These are phyloP conservation scores for Russula brevipes DNA, from an alignment of 768 basidiomycete species.

Conservation along the genomic window DNA sequence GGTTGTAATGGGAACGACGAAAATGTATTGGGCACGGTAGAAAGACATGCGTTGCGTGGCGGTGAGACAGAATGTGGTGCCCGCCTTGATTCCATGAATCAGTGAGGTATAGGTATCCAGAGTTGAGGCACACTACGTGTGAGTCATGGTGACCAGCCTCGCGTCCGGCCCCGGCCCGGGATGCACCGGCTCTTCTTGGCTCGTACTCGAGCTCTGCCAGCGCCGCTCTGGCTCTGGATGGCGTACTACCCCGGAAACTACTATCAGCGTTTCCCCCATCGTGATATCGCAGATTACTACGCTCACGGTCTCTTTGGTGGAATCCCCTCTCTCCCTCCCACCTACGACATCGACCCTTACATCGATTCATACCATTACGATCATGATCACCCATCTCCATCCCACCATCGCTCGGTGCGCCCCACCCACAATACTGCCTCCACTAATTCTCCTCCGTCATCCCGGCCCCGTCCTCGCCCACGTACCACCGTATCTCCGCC, in stretches of 20 bases:
- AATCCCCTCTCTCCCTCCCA: background rate
- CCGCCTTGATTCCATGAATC: too few species aligned
- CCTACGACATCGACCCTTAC: background rate
- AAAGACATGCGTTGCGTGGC: too few species aligned
- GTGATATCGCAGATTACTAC: background rate
- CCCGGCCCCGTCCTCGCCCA: too few species aligned
- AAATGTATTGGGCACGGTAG: too few species aligned
- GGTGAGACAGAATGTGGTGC: too few species aligned
- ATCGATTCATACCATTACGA: background rate
- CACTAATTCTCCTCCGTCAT: background rate
- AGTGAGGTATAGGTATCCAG: too few species aligned
- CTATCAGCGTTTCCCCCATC: background rate
- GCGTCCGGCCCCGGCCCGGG: too few species aligned
- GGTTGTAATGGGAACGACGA: too few species aligned
- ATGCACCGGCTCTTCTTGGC: too few species aligned
- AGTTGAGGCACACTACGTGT: too few species aligned
- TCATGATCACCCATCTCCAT: background rate
- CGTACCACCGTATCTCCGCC: too few species aligned
- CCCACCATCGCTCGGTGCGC: background rate
- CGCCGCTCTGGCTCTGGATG: background rate
- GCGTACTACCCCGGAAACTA: slow-evolving; percentile 2
- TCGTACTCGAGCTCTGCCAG: background rate
- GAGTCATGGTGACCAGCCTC: too few species aligned
- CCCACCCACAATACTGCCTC: background rate
- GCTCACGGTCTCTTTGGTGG: background rate